Evolutionary conservation across 1,284 basidiomycete species (phyloP), one percentile per base, ranked within the genome.

Genomic region (Stygiomarasmius scandens): DNA sequence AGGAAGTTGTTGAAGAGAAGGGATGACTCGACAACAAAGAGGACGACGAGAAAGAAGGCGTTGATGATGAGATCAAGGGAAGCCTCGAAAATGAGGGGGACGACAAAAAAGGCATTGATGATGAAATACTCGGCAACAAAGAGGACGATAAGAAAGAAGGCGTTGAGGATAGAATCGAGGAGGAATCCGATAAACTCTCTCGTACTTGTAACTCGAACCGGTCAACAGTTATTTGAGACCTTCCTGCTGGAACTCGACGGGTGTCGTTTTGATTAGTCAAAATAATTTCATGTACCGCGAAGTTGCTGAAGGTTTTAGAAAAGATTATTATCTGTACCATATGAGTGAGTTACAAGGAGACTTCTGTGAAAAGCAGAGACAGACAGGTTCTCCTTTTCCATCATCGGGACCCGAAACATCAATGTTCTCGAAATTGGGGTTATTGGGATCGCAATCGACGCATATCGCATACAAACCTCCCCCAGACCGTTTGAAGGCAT

Each of bases 371-470:
- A 11, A 16, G 23, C 22, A 43, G 12, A 12, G 20, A 58, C 67
- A 19, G 34, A 71, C 70, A 2, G 71, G 71, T 29, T 66, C 68
- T 49, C 68, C 69, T 46, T 66, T 41, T 3, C 71, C 71, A 51
- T 70, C 58, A 55, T 69, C 69, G 1, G 36, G 6, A 49, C 71
- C 65, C 9, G 70, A 57, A 4, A 56, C 71, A 52, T 72, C 65
- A 24, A 72, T 68, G 9, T 49, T 46, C 23, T 61, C 56, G 52
- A 67, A 71, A 27, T 58, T 53, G n/a, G 58, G 61, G 32, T 64
- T 54, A 44, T 67, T 64, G 20, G 68, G 66, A 55, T 69, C 67
- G 52, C 70, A 71, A 60, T 73, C 71, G 22, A 59, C 52, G 48
- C 58, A 62, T 4, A 60, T 44, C n/a, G 19, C 46, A 48, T 60